Evolutionary conservation across 257 asterid genomes (phyloP).

Genomic region (Solanum chiquidenum): DNA sequence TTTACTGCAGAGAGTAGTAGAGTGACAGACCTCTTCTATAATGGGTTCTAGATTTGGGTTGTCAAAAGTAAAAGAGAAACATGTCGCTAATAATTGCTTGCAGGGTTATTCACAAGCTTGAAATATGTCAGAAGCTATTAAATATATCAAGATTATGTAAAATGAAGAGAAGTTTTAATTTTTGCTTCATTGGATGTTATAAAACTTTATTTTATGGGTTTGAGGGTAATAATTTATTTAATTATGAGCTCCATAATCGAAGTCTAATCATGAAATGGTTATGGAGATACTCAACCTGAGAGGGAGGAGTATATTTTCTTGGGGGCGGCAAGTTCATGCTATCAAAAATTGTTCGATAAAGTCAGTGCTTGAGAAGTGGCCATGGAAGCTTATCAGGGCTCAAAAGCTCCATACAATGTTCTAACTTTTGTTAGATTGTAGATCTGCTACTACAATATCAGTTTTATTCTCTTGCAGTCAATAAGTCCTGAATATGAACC

Average conservation of each 20-base stretch:
- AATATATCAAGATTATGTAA: neutral
- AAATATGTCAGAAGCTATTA: neutral
- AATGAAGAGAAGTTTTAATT: neutral
- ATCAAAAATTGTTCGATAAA: neutral
- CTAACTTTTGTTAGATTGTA: neutral
- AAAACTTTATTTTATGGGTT: neutral
- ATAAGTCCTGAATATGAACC: neutral
- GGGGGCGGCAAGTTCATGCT: neutral
- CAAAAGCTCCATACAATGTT: neutral
- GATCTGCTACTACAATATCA: neutral
- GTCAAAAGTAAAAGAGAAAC: neutral
- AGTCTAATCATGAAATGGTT: neutral
- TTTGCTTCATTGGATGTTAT: neutral
- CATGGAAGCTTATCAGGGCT: neutral
- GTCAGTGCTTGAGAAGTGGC: neutral
- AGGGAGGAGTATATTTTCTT: neutral
- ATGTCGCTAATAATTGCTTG: neutral
- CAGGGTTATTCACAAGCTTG: neutral
- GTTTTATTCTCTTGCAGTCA: neutral
- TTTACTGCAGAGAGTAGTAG: neutral
- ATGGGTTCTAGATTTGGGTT: neutral
- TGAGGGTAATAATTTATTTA: neutral
- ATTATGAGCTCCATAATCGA: neutral
- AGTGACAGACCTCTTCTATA: neutral
- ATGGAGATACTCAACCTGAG: neutral